These are phyloP conservation scores for Leptomonas pyrrhocoris DNA, from an alignment of 208 protist species.

Conservation along the genomic window DNA sequence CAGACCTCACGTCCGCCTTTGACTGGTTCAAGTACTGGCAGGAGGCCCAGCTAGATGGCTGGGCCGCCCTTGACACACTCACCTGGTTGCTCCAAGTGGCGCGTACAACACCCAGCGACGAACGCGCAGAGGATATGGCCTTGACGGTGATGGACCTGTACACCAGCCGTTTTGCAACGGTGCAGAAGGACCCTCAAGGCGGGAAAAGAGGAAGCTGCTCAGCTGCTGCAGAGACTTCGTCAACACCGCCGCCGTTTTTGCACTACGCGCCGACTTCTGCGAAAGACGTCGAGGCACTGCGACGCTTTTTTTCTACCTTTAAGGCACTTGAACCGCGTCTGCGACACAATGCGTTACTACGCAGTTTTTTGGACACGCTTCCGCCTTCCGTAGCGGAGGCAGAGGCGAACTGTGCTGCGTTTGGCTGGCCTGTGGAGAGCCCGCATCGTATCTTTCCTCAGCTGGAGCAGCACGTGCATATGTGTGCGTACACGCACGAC, in stretches of 20 bases:
- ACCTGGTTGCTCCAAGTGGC: slow-evolving; percentile 81
- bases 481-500: neutral
- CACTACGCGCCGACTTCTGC: slow-evolving; percentile 3
- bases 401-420: neutral
- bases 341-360: slow-evolving; percentile 33
- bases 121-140: slow-evolving; percentile 79
- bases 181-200: slow-evolving; percentile 4
- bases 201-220: slow-evolving; percentile 2
- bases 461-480: slow-evolving; percentile 47
- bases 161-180: slow-evolving; percentile 31
- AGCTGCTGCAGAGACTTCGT: neutral
- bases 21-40: slow-evolving; percentile 86
- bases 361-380: slow-evolving; percentile 51
- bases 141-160: slow-evolving; percentile 76
- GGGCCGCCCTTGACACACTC: slow-evolving; percentile 27
- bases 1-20: slow-evolving; percentile 83
- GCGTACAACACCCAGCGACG: slow-evolving; percentile 63
- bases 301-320: slow-evolving; percentile 47
- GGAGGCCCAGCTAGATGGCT: slow-evolving; percentile 46
- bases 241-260: neutral
- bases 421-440: slow-evolving; percentile 53
- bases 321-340: slow-evolving; percentile 40
- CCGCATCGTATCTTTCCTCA: slow-evolving; percentile 71
- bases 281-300: slow-evolving; percentile 28
- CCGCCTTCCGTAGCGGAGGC: slow-evolving; percentile 18